These are phyloP conservation scores for Corynespora cassiicola DNA, from an alignment of 2,329 filamentous ascomycete genomes.

Conservation along the genomic window DNA sequence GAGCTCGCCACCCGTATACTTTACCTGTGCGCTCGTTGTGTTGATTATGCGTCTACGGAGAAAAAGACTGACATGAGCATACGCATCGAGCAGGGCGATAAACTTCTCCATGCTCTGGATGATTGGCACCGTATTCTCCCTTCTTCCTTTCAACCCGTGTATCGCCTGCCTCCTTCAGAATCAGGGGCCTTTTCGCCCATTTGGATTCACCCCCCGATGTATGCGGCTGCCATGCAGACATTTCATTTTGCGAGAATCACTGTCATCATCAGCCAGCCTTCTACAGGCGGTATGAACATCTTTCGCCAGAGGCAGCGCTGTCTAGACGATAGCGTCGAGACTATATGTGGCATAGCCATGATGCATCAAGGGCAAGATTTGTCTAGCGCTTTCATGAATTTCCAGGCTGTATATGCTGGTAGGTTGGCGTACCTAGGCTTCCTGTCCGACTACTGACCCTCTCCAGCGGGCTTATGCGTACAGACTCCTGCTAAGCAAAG, in stretches of 20 bases:
- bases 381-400: conserved; percentile 33
- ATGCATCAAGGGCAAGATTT: conserved; percentile 39
- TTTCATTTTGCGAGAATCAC: conserved; percentile 62
- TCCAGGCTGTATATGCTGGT: conserved; percentile 39
- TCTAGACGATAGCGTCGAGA: conserved; percentile 56
- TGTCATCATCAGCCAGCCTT: conserved; percentile 60
- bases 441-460: conserved; percentile 14
- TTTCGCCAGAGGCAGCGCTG: conserved; percentile 53
- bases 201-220: conserved; percentile 37
- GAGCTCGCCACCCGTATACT: conserved; percentile 62
- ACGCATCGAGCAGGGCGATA: conserved; percentile 55
- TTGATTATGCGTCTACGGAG: conserved; percentile 65
- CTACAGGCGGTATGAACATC: conserved; percentile 56
- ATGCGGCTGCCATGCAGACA: conserved; percentile 57
- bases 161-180: conserved; percentile 25
- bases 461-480: conserved; percentile 37
- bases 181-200: conserved; percentile 24
- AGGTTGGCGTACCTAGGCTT: conserved; percentile 8
- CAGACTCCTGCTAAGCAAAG: conserved; percentile 33
- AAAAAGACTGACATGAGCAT: conserved; percentile 51
- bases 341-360: conserved; percentile 59
- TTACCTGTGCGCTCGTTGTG: conserved; percentile 63
- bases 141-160: conserved; percentile 53
- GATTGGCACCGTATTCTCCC: conserved; percentile 58
- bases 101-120: conserved; percentile 56